Evolutionary conservation across 78 protist genomes (phyloP).

Genomic region (Mantamonas sphyraenae): DNA sequence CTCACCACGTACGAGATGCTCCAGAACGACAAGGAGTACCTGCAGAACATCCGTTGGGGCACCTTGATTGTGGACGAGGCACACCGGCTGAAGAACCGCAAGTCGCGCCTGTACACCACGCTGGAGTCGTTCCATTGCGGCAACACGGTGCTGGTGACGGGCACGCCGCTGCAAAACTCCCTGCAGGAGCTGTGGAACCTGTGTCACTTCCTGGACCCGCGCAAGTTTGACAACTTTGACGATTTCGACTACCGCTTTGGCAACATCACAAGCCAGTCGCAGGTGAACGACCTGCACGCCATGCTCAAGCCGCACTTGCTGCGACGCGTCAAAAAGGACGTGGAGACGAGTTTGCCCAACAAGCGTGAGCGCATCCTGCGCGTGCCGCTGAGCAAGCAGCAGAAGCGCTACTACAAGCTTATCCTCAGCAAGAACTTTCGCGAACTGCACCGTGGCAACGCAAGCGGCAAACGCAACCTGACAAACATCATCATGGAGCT

Average conservation of each 20-base stretch:
- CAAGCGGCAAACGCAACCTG: slow-evolving; percentile 42
- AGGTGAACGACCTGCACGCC: slow-evolving; percentile 55
- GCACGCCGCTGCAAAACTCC: slow-evolving; percentile 89
- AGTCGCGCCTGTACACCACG: neutral
- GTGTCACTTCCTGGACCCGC: slow-evolving; percentile 70
- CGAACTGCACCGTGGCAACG: slow-evolving; percentile 6
- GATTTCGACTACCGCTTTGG: slow-evolving; percentile 41
- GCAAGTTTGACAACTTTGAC: slow-evolving; percentile 16
- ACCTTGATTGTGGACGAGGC: slow-evolving; percentile 11
- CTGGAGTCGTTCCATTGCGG: slow-evolving; percentile 43
- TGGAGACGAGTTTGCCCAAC: slow-evolving; percentile 67
- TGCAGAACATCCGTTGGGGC: neutral
- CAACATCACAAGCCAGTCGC: slow-evolving; percentile 29
- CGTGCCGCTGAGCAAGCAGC: slow-evolving; percentile 69
- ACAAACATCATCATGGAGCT: slow-evolving; percentile 81
- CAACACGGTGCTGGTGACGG: slow-evolving; percentile 60
- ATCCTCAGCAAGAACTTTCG: slow-evolving; percentile 51
- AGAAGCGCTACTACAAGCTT: slow-evolving; percentile 57
- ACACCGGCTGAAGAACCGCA: no score
- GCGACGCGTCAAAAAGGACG: slow-evolving; percentile 80
- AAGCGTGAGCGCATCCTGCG: slow-evolving; percentile 75
- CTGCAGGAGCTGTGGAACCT: slow-evolving; percentile 84
- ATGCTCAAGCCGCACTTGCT: slow-evolving; percentile 73
- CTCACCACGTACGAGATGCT: slow-evolving; percentile 47
- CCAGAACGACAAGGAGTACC: neutral